Evolutionary conservation across 495 filamentous ascomycete species (phyloP).

Genomic region (Tuber brumale): DNA sequence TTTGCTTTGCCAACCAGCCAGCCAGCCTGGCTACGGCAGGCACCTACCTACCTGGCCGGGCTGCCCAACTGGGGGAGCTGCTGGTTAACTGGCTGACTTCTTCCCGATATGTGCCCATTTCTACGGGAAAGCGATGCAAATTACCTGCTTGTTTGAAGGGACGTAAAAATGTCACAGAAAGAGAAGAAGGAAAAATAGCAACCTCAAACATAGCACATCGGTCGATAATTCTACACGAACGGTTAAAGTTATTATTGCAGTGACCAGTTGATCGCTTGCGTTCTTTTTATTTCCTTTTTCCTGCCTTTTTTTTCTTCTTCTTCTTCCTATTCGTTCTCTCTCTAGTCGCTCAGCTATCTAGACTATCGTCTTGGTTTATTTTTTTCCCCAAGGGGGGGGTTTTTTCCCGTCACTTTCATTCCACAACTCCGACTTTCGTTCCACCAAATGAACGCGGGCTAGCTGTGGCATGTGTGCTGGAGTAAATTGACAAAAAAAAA

Average conservation of each 20-base stretch:
- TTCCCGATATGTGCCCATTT: conserved; percentile 5
- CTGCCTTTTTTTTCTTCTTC: not conserved
- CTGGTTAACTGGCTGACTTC: not conserved
- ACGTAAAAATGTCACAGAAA: conserved; percentile 27
- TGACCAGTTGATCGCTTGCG: conserved; percentile 35
- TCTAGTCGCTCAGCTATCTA: not conserved
- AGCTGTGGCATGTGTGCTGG: conserved; percentile 22
- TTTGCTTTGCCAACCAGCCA: not conserved
- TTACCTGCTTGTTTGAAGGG: conserved; percentile 35
- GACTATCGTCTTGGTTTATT: not conserved
- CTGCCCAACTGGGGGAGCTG: conserved; percentile 12
- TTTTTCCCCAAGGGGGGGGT: not conserved
- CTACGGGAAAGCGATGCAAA: conserved; percentile 9
- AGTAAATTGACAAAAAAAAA: conserved; percentile 35
- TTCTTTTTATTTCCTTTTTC: conserved; percentile 15
- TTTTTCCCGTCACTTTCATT: not conserved
- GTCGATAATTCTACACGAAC: conserved; percentile 29
- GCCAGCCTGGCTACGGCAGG: not conserved
- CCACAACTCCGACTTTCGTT: conserved; percentile 25
- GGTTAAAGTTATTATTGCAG: conserved; percentile 27
- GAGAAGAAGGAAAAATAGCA: conserved; percentile 19
- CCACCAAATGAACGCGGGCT: conserved; percentile 32
- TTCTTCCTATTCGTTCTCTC: not conserved
- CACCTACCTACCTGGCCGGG: conserved; percentile 22
- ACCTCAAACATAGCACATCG: conserved; percentile 33